Evolutionary conservation across 2,329 filamentous ascomycete species (phyloP), one percentile per base, ranked within the genome.

Genomic region (Phialophora verrucosa): DNA sequence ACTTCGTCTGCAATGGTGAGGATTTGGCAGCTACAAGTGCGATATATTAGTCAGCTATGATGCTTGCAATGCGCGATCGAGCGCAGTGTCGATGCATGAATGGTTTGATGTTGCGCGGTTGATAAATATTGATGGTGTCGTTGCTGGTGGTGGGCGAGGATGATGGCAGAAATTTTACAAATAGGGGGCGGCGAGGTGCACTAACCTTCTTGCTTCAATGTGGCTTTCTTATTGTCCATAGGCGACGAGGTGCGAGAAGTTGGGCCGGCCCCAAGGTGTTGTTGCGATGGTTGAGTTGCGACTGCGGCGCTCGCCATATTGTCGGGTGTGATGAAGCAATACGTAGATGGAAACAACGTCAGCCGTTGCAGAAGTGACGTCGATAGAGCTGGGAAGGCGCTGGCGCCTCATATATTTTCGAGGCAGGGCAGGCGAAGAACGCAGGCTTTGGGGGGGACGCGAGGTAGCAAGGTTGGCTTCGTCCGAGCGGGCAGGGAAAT

Each of bases 191-290:
- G 42, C 69, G 56, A 69, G 47, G 53, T 56, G 23, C 60, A 70
- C 68, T 66, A 62, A 82, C 80, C 78, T 76, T 80, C 78, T 71
- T 74, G 73, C 64, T 80, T 76, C 62, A 76, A 64, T 35, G 70
- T 70, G 62, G 74, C 74, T 69, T 78, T 80, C 71, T 80, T 80
- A 63, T 76, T 74, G 69, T 82, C 80, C 78, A 81, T 80, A 71
- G 78, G 75, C 59, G 78, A 77, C 63, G 78, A 74, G 65, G 76
- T 77, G 66, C 74, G 75, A 67, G 70, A 73, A 58, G 66, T 72
- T 59, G 75, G 70, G 69, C 73, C 67, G 62, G 67, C 64, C 63
- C 67, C 69, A 50, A 71, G 61, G 59, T 71, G 69, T 68, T 70
- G 68, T 70, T 70, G 68, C 62, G 68, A 68, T 64, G 68, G 68